These are phyloP conservation scores for Rhodotorula sp. DNA, from an alignment of 1,284 basidiomycete genomes.

Conservation along the genomic window DNA sequence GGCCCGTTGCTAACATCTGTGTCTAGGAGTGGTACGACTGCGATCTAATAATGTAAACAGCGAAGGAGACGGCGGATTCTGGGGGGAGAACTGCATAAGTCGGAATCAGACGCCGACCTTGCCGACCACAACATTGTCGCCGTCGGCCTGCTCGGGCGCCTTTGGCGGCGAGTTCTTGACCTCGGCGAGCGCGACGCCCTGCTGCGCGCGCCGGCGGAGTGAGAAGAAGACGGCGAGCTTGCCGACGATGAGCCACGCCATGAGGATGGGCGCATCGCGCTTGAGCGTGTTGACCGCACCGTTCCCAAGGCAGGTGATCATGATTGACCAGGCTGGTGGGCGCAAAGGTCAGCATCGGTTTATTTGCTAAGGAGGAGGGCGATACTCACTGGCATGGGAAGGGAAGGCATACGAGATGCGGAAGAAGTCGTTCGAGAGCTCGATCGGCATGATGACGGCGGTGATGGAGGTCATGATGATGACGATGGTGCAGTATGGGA, in stretches of 20 bases:
- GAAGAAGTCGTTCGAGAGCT: constrained; percentile 38
- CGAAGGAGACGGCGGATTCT: too few relatives aligned
- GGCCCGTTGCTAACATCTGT: not conserved
- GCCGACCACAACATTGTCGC: not conserved
- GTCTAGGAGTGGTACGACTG: too few relatives aligned
- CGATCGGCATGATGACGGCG: constrained; percentile 35
- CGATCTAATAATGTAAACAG: too few relatives aligned
- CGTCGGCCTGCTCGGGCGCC: too few relatives aligned
- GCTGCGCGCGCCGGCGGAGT: constrained; percentile 9
- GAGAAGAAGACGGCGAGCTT: constrained; percentile 38
- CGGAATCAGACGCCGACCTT: not conserved
- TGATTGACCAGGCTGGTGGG: not conserved
- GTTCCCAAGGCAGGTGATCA: constrained; percentile 24
- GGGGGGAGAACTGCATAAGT: too few relatives aligned
- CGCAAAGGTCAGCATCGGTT: not conserved
- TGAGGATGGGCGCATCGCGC: constrained; percentile 37
- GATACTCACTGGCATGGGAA: constrained; percentile 17
- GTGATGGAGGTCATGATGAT: constrained; percentile 15
- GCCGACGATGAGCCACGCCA: constrained; percentile 38
- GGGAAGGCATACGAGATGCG: constrained; percentile 31
- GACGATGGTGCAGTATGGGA: not conserved
- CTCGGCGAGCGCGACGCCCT: not conserved
- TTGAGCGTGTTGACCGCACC: constrained; percentile 34
- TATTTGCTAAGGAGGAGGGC: not conserved
- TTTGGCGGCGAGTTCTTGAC: not conserved